These are phyloP conservation scores for Whalleya microplaca DNA, from an alignment of 2,329 filamentous ascomycete genomes.

Conservation along the genomic window DNA sequence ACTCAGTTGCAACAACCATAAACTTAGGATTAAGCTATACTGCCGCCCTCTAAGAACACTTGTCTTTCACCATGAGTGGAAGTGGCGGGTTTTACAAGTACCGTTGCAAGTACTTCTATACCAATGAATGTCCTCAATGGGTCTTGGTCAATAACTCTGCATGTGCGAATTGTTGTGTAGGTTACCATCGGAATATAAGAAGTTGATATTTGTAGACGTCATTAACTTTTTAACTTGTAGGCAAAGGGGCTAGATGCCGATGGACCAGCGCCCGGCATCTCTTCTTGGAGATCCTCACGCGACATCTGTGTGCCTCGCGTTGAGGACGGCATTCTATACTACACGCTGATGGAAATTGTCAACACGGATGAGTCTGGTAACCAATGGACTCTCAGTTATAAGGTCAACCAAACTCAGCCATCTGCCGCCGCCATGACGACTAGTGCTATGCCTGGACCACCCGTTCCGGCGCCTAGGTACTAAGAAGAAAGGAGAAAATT, in stretches of 20 bases:
- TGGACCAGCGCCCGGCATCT: constrained; percentile 30
- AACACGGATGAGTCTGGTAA: constrained; percentile 42
- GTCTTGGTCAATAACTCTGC: constrained; percentile 56
- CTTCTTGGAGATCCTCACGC: constrained; percentile 37
- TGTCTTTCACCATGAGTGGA: constrained; percentile 39
- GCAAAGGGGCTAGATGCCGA: constrained; percentile 54
- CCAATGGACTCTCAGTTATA: constrained; percentile 44
- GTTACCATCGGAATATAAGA: constrained; percentile 25
- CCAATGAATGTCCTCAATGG: constrained; percentile 57
- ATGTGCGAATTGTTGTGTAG: constrained; percentile 55
- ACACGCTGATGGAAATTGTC: constrained; percentile 52
- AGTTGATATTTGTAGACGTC: constrained; percentile 8
- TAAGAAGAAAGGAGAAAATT: constrained; percentile 5
- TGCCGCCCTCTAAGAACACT: not conserved
- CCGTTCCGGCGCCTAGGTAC: constrained; percentile 24
- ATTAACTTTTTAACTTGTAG: constrained; percentile 36
- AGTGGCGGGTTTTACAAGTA: constrained; percentile 56
- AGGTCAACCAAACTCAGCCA: constrained; percentile 31
- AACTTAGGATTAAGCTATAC: not conserved
- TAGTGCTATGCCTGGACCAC: constrained; percentile 29
- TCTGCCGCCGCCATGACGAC: constrained; percentile 30
- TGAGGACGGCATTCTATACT: constrained; percentile 50
- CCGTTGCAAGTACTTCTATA: constrained; percentile 58
- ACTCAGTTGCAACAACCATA: constrained; percentile 1
- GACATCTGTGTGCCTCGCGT: constrained; percentile 52